Evolutionary conservation across 2,329 filamentous ascomycete species (phyloP), one percentile per base, ranked within the genome.

Genomic region (Stagonosporopsis vannaccii): DNA sequence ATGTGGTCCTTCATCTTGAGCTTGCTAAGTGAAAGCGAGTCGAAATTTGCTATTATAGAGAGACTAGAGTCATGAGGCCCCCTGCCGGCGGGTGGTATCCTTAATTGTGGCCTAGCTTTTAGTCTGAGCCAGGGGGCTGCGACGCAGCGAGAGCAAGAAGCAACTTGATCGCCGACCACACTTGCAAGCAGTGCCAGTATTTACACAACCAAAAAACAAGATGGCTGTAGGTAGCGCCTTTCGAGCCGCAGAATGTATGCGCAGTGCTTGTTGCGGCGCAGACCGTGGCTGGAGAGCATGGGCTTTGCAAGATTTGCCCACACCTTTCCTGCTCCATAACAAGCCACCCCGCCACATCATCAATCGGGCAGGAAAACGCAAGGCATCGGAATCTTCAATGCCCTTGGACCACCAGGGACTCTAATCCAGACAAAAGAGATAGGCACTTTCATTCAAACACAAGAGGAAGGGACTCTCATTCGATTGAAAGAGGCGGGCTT

Each of bases 1-100:
- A 20, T 37, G 20, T 15, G 25, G 4, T 23, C 20, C 17, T 42
- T 54, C 51, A 54, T 54, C 44, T 36, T 54, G 43, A 54, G 32
- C 32, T 15, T 32, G 7, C 13, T 35, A 13, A 22, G 6, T 11
- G 4, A 11, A 30, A n/a, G 15, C 22, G 15, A 4, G 15, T 35
- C 20, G n/a, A 8, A 17, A 23, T 3, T 17, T 12, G 25, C 35
- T 8, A 8, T 15, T 1, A 32, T 11, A 12, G n/a, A 23, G 22
- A 40, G n/a, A 11, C 33, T 6, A 6, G 37, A 36, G 25, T 25
- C 25, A 8, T 11, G 22, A n/a, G 12, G 44, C 3, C 19, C 13
- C 8, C 4, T n/a, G 13, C 19, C 6, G 13, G 20, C 11, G 37
- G 19, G 13, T 8, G 41, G 26, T 13, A 12, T 25, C 4, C 39